Evolutionary conservation across 2,329 filamentous ascomycete genomes (phyloP).

Genomic region (Pestalotiopsis fici): DNA sequence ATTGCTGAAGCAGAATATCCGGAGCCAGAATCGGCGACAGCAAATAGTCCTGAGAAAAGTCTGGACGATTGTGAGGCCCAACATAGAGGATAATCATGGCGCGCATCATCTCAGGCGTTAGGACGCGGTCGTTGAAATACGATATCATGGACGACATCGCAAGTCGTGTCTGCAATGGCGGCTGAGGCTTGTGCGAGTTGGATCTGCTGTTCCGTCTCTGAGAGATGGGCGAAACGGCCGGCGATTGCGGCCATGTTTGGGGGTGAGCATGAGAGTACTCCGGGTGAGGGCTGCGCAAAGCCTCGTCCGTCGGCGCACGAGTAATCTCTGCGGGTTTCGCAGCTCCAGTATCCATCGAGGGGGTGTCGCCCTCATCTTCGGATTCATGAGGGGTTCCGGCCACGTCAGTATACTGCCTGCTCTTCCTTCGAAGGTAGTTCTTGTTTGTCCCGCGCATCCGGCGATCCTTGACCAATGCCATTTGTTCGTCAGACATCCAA

Average conservation of each 20-base stretch:
- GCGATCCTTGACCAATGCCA: slow-evolving; percentile 87
- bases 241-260: slow-evolving; percentile 32
- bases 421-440: slow-evolving; percentile 79
- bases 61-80: slow-evolving; percentile 87
- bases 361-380: slow-evolving; percentile 66
- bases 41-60: slow-evolving; percentile 89
- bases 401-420: slow-evolving; percentile 81
- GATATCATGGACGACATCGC: slow-evolving; percentile 97
- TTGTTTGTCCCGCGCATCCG: slow-evolving; percentile 76
- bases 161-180: slow-evolving; percentile 77
- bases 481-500: slow-evolving; percentile 99
- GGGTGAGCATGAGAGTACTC: slow-evolving; percentile 53
- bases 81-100: slow-evolving; percentile 99
- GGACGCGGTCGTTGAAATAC: slow-evolving; percentile 93
- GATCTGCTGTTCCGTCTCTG: slow-evolving; percentile 21
- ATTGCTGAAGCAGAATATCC: slow-evolving; percentile 77
- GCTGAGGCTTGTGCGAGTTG: slow-evolving; percentile 53
- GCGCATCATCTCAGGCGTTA: slow-evolving; percentile 97
- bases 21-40: slow-evolving; percentile 89
- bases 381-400: slow-evolving; percentile 83
- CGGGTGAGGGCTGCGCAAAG: slow-evolving; percentile 40
- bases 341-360: slow-evolving; percentile 30
- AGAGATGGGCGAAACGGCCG: slow-evolving; percentile 17
- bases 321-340: slow-evolving; percentile 13
- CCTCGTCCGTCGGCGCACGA: slow-evolving; percentile 7